These are phyloP conservation scores for Nemania sp. DNA, from an alignment of 2,329 filamentous ascomycete genomes.

Conservation along the genomic window DNA sequence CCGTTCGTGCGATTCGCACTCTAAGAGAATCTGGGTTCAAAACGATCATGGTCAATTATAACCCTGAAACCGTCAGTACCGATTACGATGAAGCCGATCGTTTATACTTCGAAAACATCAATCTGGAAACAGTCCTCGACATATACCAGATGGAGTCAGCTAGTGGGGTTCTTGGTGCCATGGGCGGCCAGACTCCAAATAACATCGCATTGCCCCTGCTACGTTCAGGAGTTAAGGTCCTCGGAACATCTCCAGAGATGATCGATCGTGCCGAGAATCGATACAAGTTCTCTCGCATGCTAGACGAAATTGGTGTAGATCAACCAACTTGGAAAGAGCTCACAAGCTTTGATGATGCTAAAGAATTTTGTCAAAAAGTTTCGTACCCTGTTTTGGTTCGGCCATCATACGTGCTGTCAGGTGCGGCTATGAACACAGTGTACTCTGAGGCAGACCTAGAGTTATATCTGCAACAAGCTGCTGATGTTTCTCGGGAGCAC, in stretches of 20 bases:
- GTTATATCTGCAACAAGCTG: slow-evolving; percentile 85
- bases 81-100: slow-evolving; percentile 95
- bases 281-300: slow-evolving; percentile 98
- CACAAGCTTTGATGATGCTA: slow-evolving; percentile 90
- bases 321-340: slow-evolving; percentile 98
- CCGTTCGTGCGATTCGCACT: slow-evolving; percentile 89
- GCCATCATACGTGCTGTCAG: slow-evolving; percentile 94
- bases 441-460: slow-evolving; percentile 94
- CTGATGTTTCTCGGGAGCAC: slow-evolving; percentile 90
- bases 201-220: slow-evolving; percentile 92
- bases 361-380: slow-evolving; percentile 83
- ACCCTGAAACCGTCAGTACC: slow-evolving; percentile 85
- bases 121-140: slow-evolving; percentile 84
- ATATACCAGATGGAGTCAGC: slow-evolving; percentile 88
- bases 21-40: slow-evolving; percentile 83
- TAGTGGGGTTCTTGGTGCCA: slow-evolving; percentile 85
- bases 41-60: slow-evolving; percentile 82
- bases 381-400: slow-evolving; percentile 92
- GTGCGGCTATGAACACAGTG: slow-evolving; percentile 98
- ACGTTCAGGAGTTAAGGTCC: slow-evolving; percentile 85
- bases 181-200: slow-evolving; percentile 97
- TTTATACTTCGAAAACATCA: slow-evolving; percentile 96
- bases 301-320: slow-evolving; percentile 91
- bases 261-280: slow-evolving; percentile 97
- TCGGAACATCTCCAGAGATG: slow-evolving; percentile 98